Evolutionary conservation across 176 grass and related monocot species (phyloP).

Genomic region (Cenchrus purpureus): DNA sequence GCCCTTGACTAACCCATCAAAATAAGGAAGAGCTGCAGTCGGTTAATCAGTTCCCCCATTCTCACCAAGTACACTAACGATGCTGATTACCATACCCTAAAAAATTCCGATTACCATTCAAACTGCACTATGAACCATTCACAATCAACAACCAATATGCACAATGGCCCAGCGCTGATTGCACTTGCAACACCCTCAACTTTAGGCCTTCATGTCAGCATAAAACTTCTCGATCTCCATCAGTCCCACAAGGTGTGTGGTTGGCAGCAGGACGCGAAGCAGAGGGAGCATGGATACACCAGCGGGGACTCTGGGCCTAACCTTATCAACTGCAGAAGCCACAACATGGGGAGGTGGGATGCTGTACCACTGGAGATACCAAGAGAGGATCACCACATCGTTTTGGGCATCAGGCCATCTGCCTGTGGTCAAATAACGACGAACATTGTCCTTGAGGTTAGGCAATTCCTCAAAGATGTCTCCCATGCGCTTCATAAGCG

Average conservation of each 20-base stretch:
- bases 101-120: too few relatives aligned
- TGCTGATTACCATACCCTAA: too few relatives aligned
- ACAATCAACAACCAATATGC: not conserved
- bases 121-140: not conserved
- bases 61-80: not conserved
- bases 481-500: constrained; percentile 69
- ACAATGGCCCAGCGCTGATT: not conserved
- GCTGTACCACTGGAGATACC: constrained; percentile 90
- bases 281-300: constrained; percentile 69
- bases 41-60: not conserved
- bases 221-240: constrained; percentile 74
- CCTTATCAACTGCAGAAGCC: constrained; percentile 51
- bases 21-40: too few relatives aligned
- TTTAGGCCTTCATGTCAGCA: constrained; percentile 29
- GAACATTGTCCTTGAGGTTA: constrained; percentile 50
- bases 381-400: constrained; percentile 66
- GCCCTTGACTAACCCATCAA: not conserved
- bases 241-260: constrained; percentile 63
- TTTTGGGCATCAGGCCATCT: constrained; percentile 62
- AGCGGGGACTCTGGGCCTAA: constrained; percentile 34
- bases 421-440: constrained; percentile 62
- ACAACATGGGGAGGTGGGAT: constrained; percentile 79
- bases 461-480: constrained; percentile 53
- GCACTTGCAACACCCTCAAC: not conserved
- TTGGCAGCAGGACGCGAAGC: constrained; percentile 69